Evolutionary conservation across 1,284 basidiomycete species (phyloP), one percentile per base, ranked within the genome.

Genomic region (Papiliotrema terrestris): DNA sequence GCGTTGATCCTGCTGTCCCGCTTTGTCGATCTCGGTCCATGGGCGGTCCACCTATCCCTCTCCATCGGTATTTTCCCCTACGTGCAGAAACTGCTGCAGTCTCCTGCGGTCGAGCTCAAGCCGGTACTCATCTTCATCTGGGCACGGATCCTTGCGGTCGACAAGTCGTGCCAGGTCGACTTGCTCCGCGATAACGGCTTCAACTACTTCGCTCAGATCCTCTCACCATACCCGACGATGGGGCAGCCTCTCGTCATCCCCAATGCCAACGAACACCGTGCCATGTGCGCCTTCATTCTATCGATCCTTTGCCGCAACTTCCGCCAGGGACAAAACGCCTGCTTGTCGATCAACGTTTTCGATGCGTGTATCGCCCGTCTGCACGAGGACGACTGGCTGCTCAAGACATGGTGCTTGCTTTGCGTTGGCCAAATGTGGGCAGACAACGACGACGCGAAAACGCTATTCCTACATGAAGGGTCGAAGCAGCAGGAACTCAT

Each of bases 41-140:
- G 95, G 94, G 95, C 96, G 0, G 96, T 98, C 54, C 90, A 97
- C 64, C 85, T 97, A 38, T 93, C 96, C 8, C 82, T 98, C 37
- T 91, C 91, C n/a, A 97, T 98, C 67, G 95, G 95, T 20, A 98
- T 98, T 69, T 98, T 98, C 79, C 96, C 96, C 2, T 98, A 98
- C 72, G 97, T 98, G 45, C 91, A 93, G 59, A 95, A 96, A 69
- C 83, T 98, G 5, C 82, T 98, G 2, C 94, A 96, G 76, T 93
- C 93, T 0, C 93, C 94, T 0, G 91, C 92, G 0, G 87, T 88
- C 60, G 95, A 98, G 69, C 83, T 98, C 29, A 89, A 93, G 49
- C 95, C 96, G 0, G 94, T 98, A n/a, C 82, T 98, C 32, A 97
- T 98, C 64, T 98, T 98, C 79, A 98, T 98, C 59, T 98, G 96